Conservation (phyloP, 768 basidiomycete genomes). For the Leucocoprinus leucothites region DNA sequence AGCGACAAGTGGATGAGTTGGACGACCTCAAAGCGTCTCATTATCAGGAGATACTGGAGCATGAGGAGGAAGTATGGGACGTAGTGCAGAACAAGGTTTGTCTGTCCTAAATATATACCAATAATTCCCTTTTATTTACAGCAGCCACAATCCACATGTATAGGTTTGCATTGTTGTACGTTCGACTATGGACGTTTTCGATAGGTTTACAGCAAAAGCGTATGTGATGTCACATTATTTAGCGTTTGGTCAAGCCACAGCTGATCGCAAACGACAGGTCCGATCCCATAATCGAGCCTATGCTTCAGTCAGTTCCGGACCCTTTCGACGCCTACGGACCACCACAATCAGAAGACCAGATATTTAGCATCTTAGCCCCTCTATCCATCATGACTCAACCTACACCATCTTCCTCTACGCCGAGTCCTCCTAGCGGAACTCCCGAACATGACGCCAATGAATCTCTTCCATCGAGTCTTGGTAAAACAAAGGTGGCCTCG, state of each 20-base stretch:
- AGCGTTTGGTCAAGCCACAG: constrained; percentile 1
- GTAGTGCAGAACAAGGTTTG: constrained; percentile 81
- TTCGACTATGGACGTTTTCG: constrained; percentile 90
- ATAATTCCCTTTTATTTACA: constrained; percentile 8
- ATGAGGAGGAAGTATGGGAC: constrained; percentile 96
- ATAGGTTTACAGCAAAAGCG: constrained; percentile 84
- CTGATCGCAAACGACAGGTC: constrained; percentile 42
- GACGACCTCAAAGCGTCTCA: constrained; percentile 83
- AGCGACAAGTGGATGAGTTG: constrained; percentile 87
- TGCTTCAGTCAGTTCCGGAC: constrained; percentile 87
- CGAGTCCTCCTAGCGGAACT: constrained; percentile 55
- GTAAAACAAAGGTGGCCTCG: constrained; percentile 31
- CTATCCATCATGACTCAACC: constrained; percentile 64
- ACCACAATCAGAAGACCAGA: constrained; percentile 83
- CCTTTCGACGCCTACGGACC: constrained; percentile 92
- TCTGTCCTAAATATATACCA: not conserved
- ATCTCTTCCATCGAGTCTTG: constrained; percentile 24
- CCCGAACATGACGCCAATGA: constrained; percentile 36
- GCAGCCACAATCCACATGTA: constrained; percentile 7
- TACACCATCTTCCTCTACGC: constrained; percentile 42
- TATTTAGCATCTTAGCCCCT: constrained; percentile 90
- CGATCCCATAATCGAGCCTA: constrained; percentile 87
- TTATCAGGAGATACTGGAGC: constrained; percentile 86
- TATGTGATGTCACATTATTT: constrained; percentile 41
- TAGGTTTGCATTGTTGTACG: constrained; percentile 82